Evolutionary conservation across 345 rosid species (phyloP).

Genomic region (Excoecaria agallocha): DNA sequence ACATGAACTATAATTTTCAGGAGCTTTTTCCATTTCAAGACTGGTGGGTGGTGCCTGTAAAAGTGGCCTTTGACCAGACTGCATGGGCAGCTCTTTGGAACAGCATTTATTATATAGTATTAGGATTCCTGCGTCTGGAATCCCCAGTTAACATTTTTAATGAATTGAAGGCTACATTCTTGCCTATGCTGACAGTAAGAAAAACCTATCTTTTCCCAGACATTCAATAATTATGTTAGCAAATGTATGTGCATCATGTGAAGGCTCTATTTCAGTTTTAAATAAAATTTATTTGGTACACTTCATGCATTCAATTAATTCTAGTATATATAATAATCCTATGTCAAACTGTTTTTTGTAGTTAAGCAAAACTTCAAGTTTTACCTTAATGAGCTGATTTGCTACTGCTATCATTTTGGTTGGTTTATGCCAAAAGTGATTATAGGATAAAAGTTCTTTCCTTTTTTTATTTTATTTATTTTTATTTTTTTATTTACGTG

Average conservation of each 20-base stretch:
- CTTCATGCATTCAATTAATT: neutral
- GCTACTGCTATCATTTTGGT: neutral
- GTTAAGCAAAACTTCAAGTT: neutral
- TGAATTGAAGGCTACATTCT: conserved; percentile 74
- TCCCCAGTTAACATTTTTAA: conserved; percentile 63
- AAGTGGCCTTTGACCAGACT: conserved; percentile 86
- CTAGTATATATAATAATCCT: neutral
- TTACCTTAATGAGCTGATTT: neutral
- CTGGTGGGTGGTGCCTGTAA: conserved; percentile 98
- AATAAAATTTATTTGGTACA: neutral
- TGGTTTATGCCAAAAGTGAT: conserved; percentile 1
- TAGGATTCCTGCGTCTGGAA: conserved; percentile 80
- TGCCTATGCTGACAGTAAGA: conserved; percentile 84
- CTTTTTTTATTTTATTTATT: too few relatives aligned
- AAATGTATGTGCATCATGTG: neutral
- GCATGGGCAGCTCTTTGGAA: conserved; percentile 95
- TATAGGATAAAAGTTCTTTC: too few relatives aligned
- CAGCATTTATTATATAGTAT: conserved; percentile 64
- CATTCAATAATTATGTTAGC: neutral
- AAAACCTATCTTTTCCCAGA: neutral
- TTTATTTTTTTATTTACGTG: too few relatives aligned
- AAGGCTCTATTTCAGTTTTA: neutral
- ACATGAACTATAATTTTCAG: conserved; percentile 23
- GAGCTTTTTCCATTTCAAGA: conserved; percentile 79
- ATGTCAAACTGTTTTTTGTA: neutral